These are phyloP conservation scores for Novymonas esmeraldas DNA, from an alignment of 208 protist species.

Conservation along the genomic window DNA sequence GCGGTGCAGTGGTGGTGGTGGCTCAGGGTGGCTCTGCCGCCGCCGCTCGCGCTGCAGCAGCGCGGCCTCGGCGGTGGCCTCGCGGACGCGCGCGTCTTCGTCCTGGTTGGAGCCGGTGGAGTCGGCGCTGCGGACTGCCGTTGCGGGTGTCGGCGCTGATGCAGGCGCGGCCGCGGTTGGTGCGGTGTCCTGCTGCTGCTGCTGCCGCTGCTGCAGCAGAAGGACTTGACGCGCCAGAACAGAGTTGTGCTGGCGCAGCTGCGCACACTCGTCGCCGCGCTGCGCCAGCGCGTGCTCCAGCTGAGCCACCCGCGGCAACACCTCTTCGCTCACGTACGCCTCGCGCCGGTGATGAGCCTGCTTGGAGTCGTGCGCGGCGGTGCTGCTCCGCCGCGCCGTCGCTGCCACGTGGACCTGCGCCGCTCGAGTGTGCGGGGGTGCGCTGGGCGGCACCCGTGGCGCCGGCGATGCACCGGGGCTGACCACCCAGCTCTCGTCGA, in stretches of 20 bases:
- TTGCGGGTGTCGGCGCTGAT: neutral
- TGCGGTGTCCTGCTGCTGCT: neutral
- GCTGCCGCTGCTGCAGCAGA: too few species aligned
- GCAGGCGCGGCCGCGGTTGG: neutral
- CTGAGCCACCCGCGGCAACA: slow-evolving; percentile 9
- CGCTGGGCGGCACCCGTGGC: too few species aligned
- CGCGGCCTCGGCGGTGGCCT: slow-evolving; percentile 7
- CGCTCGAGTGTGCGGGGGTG: too few species aligned
- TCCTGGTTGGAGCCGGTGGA: neutral
- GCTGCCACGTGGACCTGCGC: too few species aligned
- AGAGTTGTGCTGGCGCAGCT: slow-evolving; percentile 13
- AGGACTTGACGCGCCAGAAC: too few species aligned
- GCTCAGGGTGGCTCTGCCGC: too few species aligned
- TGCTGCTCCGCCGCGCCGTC: too few species aligned
- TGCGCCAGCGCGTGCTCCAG: neutral
- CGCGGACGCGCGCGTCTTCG: neutral
- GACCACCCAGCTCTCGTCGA: too few species aligned
- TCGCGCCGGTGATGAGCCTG: slow-evolving; percentile 25
- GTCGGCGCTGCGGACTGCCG: neutral
- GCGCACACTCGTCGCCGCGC: slow-evolving; percentile 1
- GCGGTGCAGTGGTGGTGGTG: neutral
- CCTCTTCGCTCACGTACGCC: slow-evolving; percentile 28
- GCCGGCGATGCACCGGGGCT: too few species aligned
- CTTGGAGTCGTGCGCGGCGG: slow-evolving; percentile 13
- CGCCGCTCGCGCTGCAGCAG: slow-evolving; percentile 9